phyloP scores from a whole-genome alignment of 495 filamentous ascomycete species.

The Xylaria longipes region DNA sequence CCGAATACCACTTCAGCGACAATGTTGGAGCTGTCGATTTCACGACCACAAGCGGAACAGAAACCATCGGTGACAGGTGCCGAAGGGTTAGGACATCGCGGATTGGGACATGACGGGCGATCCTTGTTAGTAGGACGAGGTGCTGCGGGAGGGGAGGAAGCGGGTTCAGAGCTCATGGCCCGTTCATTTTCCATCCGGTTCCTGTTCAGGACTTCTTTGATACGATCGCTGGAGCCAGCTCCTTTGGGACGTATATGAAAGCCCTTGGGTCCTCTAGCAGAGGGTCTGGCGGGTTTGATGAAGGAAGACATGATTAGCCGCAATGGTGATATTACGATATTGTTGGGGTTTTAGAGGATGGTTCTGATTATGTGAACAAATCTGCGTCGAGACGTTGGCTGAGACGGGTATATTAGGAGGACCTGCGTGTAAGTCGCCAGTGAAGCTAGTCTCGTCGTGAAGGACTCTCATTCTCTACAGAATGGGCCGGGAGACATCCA shows the following conservation, averaged over 20 bases:
- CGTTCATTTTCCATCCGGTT: constrained; percentile 34
- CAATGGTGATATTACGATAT: not conserved
- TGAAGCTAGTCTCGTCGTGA: not conserved
- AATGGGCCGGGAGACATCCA: not conserved
- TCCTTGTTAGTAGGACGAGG: constrained; percentile 28
- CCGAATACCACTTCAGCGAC: constrained; percentile 91
- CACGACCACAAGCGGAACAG: constrained; percentile 82
- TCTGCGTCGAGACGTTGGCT: not conserved
- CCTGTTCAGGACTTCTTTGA: constrained; percentile 40
- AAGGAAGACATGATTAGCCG: constrained; percentile 35
- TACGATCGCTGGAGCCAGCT: constrained; percentile 31
- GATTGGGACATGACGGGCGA: constrained; percentile 36
- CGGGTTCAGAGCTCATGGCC: constrained; percentile 32
- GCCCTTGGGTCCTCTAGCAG: constrained; percentile 29
- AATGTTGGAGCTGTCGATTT: constrained; percentile 82
- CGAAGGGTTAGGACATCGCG: constrained; percentile 38
- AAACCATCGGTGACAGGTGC: constrained; percentile 59
- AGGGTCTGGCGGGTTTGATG: constrained; percentile 31
- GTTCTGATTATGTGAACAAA: constrained; percentile 17
- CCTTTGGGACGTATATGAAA: constrained; percentile 36
- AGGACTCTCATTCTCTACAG: constrained; percentile 6
- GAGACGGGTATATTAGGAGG: not conserved
- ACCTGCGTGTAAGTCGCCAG: constrained; percentile 13
- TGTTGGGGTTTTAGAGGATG: not conserved
- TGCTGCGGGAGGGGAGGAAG: constrained; percentile 20